Evolutionary conservation across 2,329 filamentous ascomycete species (phyloP).

Genomic region (Massarina eburnea): DNA sequence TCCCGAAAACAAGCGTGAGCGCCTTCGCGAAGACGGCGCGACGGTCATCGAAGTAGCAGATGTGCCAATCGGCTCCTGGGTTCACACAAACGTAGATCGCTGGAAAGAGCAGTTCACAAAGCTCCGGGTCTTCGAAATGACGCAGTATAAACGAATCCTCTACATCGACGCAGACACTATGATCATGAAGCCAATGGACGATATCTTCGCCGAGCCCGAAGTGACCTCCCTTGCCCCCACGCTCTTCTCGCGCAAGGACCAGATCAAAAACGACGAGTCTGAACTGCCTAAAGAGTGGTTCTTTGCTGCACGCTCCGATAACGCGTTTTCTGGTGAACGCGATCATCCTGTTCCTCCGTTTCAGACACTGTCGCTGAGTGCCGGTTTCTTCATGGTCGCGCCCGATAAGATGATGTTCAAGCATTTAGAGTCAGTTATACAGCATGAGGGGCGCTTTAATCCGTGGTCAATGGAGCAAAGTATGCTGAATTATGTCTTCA

Average conservation of each 20-base stretch:
- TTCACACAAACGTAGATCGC: conserved; percentile 40
- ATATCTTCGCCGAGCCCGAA: conserved; percentile 44
- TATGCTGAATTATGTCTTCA: conserved; percentile 49
- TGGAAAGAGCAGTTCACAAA: conserved; percentile 51
- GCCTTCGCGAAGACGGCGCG: conserved; percentile 44
- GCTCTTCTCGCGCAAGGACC: conserved; percentile 8
- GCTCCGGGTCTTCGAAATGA: conserved; percentile 46
- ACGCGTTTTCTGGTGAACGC: conserved; percentile 33
- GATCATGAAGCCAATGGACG: conserved; percentile 40
- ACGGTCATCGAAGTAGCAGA: conserved; percentile 42
- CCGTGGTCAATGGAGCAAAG: conserved; percentile 47
- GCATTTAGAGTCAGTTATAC: conserved; percentile 43
- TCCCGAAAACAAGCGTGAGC: conserved; percentile 19
- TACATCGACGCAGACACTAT: conserved; percentile 50
- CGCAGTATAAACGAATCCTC: conserved; percentile 46
- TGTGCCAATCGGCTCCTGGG: conserved; percentile 37
- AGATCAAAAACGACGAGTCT: conserved; percentile 33
- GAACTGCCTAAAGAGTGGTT: conserved; percentile 43
- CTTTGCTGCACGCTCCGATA: conserved; percentile 42
- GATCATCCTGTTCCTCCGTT: conserved; percentile 43
- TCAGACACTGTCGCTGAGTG: conserved; percentile 39
- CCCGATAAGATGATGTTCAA: conserved; percentile 44
- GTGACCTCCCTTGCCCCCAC: conserved; percentile 27
- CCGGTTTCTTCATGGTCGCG: conserved; percentile 46
- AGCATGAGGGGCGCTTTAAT: conserved; percentile 41